These are phyloP conservation scores for Trapa bicornis DNA, from an alignment of 345 rosid species.

Conservation along the genomic window DNA sequence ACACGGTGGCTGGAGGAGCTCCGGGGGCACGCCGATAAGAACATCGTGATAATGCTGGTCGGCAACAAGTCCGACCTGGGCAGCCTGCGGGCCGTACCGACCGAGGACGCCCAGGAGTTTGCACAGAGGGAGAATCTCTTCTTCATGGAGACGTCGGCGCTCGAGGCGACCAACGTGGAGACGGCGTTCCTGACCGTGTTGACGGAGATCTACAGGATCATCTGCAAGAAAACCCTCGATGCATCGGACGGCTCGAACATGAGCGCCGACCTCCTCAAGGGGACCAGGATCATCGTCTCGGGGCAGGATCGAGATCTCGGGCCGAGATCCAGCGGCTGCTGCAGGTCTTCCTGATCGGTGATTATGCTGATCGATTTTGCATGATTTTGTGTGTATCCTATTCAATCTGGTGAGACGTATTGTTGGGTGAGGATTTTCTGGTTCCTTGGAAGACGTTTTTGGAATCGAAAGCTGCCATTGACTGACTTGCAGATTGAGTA, in stretches of 20 bases:
- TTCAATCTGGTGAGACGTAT: neutral
- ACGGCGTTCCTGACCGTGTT: slow-evolving; percentile 55
- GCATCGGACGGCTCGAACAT: slow-evolving; percentile 38
- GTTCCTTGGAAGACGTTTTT: neutral
- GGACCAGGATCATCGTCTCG: slow-evolving; percentile 59
- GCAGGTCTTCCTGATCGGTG: slow-evolving; percentile 23
- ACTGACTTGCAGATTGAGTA: neutral
- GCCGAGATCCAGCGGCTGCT: slow-evolving; percentile 44
- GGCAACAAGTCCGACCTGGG: slow-evolving; percentile 76
- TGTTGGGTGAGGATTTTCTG: neutral
- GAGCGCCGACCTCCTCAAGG: slow-evolving; percentile 44
- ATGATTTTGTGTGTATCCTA: neutral
- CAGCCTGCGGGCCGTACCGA: slow-evolving; percentile 66
- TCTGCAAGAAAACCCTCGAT: slow-evolving; percentile 58
- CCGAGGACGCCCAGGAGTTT: slow-evolving; percentile 72
- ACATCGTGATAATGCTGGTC: slow-evolving; percentile 64
- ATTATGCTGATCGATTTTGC: neutral
- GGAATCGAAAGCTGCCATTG: neutral
- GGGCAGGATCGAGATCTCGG: slow-evolving; percentile 26
- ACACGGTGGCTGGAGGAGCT: slow-evolving; percentile 72
- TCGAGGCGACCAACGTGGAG: slow-evolving; percentile 72
- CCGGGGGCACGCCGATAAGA: slow-evolving; percentile 76
- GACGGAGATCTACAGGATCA: slow-evolving; percentile 60
- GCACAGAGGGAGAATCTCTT: slow-evolving; percentile 76
- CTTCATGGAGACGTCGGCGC: slow-evolving; percentile 83